Conservation (phyloP, 75 land plant species). For the Picea sitchensis region DNA sequence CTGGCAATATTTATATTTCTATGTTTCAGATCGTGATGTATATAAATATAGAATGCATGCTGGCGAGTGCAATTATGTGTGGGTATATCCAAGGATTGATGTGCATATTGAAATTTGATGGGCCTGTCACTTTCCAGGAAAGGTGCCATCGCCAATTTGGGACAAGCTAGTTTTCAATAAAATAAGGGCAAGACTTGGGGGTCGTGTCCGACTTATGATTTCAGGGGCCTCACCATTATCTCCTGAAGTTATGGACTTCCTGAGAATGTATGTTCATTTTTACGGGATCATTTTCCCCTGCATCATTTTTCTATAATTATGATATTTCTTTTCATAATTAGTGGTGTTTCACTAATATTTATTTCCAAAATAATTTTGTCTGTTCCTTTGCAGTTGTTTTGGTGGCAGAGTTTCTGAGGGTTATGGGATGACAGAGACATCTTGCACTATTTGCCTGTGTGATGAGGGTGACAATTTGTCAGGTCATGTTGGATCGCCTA, state of each 20-base stretch:
- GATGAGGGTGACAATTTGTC: conserved; percentile 65
- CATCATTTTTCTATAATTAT: neutral
- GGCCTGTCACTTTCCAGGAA: conserved; percentile 37
- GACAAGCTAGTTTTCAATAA: conserved; percentile 95
- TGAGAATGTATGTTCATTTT: conserved; percentile 70
- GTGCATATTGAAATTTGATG: neutral
- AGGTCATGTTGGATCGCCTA: conserved; percentile 99
- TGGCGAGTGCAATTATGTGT: neutral
- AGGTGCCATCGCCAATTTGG: conserved; percentile 94
- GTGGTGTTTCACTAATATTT: neutral
- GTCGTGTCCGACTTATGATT: conserved; percentile 73
- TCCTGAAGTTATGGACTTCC: conserved; percentile 90
- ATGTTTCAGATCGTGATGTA: too few species aligned
- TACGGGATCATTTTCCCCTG: neutral
- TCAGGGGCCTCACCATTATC: conserved; percentile 99
- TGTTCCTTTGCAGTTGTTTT: conserved; percentile 70
- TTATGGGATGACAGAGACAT: conserved; percentile 99
- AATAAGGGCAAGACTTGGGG: conserved; percentile 88
- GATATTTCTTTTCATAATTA: neutral
- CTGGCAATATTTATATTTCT: neutral
- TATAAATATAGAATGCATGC: too few species aligned
- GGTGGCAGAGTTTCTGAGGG: conserved; percentile 87
- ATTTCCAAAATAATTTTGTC: neutral
- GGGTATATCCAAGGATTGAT: neutral
- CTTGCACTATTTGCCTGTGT: conserved; percentile 72